These are phyloP conservation scores for Trichoderma simmonsii DNA, from an alignment of 2,329 filamentous ascomycete species.

Conservation along the genomic window DNA sequence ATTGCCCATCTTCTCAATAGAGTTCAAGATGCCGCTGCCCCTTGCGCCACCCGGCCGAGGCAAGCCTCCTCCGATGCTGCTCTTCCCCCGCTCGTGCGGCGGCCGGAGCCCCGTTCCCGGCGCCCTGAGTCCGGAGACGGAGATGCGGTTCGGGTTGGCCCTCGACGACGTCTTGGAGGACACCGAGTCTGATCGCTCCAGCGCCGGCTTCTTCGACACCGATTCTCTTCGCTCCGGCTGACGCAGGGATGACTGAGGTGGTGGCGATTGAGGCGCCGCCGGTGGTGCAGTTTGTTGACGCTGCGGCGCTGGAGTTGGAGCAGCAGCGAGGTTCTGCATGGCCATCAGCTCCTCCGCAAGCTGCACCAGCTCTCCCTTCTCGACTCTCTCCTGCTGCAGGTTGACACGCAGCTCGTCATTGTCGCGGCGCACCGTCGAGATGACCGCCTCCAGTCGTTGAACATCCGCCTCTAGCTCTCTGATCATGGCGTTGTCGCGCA, in stretches of 20 bases:
- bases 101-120: slow-evolving; percentile 47
- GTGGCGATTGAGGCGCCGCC: slow-evolving; percentile 15
- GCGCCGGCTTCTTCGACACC: neutral
- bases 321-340: slow-evolving; percentile 52
- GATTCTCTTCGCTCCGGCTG: slow-evolving; percentile 11
- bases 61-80: slow-evolving; percentile 41
- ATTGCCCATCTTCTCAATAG: slow-evolving; percentile 83
- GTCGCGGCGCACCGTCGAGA: slow-evolving; percentile 66
- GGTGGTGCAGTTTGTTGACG: slow-evolving; percentile 11
- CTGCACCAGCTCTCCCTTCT: slow-evolving; percentile 79
- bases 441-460: slow-evolving; percentile 69
- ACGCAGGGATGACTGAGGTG: slow-evolving; percentile 22
- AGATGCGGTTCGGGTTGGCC: slow-evolving; percentile 39
- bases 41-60: slow-evolving; percentile 45
- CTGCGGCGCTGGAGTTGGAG: slow-evolving; percentile 18
- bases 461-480: slow-evolving; percentile 70
- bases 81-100: slow-evolving; percentile 46
- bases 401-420: slow-evolving; percentile 63
- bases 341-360: slow-evolving; percentile 81
- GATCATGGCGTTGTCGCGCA: slow-evolving; percentile 64
- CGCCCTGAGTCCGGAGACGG: slow-evolving; percentile 57
- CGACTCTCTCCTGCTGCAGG: slow-evolving; percentile 71
- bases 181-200: slow-evolving; percentile 23
- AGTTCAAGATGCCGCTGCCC: slow-evolving; percentile 74
- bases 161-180: slow-evolving; percentile 40